These are phyloP conservation scores for Carex littledalei DNA, from an alignment of 176 grass and related monocot genomes.

Conservation along the genomic window DNA sequence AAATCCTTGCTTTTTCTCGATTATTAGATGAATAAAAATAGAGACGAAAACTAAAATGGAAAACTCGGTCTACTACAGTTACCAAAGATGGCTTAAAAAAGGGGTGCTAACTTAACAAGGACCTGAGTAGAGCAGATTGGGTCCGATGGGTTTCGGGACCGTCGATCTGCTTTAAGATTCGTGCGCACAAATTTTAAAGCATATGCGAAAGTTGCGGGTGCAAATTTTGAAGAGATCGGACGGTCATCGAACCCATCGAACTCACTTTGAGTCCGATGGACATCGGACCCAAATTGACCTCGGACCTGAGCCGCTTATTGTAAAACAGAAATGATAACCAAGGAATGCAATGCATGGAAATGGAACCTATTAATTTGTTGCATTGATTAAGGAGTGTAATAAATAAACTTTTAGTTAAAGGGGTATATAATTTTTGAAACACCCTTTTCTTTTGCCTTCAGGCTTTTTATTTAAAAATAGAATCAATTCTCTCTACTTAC, in stretches of 20 bases:
- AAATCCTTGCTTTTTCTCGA: background rate
- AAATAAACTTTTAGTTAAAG: background rate
- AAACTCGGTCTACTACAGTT: background rate
- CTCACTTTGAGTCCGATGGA: no score
- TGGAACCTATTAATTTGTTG: background rate
- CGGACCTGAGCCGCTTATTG: no score
- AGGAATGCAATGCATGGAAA: background rate
- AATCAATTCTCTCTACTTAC: no score
- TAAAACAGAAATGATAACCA: background rate
- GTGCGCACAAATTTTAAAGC: no score
- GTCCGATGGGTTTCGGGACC: no score
- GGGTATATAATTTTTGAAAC: background rate
- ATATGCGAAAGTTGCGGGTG: no score
- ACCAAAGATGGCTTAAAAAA: background rate
- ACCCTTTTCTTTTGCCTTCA: background rate
- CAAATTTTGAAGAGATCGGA: no score
- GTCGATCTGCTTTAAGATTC: no score
- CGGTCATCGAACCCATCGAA: no score
- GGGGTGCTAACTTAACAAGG: no score
- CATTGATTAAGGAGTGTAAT: background rate
- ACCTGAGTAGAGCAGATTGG: no score
- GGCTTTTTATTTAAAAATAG: background rate
- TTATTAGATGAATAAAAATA: background rate
- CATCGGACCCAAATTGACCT: no score
- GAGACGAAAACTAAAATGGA: background rate